A percentile compares a stretch with the other conserved stretches of the same genome.
Evolutionary conservation across 2,329 filamentous ascomycete genomes (phyloP).

Genomic region (Verticillium longisporum): DNA sequence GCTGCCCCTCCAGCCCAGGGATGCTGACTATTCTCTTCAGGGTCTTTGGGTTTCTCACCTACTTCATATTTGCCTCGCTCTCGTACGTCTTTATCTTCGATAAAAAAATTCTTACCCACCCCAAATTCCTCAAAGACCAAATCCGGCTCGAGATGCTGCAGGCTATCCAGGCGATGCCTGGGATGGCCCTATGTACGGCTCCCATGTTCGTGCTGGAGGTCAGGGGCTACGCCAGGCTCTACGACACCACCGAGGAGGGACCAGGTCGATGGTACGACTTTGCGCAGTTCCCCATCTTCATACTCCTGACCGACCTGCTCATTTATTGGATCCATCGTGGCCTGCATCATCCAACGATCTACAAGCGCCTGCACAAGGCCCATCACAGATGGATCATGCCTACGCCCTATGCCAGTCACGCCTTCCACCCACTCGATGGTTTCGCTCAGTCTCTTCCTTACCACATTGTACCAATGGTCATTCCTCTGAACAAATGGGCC

Average conservation of each 20-base stretch:
- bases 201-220: slow-evolving; percentile 80
- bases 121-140: slow-evolving; percentile 93
- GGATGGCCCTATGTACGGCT: slow-evolving; percentile 76
- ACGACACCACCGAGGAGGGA: slow-evolving; percentile 69
- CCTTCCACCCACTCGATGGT: slow-evolving; percentile 91
- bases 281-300: slow-evolving; percentile 81
- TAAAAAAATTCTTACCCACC: slow-evolving; percentile 80
- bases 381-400: slow-evolving; percentile 99
- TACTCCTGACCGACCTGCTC: slow-evolving; percentile 80
- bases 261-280: slow-evolving; percentile 73
- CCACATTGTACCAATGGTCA: slow-evolving; percentile 87
- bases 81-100: slow-evolving; percentile 91
- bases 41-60: slow-evolving; percentile 77
- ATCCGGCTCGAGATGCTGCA: slow-evolving; percentile 79
- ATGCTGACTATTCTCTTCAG: slow-evolving; percentile 35
- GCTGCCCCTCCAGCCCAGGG: background rate
- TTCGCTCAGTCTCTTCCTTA: slow-evolving; percentile 86
- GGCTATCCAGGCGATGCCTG: slow-evolving; percentile 67
- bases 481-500: slow-evolving; percentile 85
- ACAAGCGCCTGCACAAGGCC: slow-evolving; percentile 89
- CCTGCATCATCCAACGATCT: slow-evolving; percentile 72
- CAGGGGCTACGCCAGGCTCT: slow-evolving; percentile 78
- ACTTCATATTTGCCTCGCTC: slow-evolving; percentile 75
- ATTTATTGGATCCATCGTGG: slow-evolving; percentile 91
- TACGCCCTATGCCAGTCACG: slow-evolving; percentile 84